Conservation (phyloP, 768 basidiomycete genomes). For the Nidula microcarpa region DNA sequence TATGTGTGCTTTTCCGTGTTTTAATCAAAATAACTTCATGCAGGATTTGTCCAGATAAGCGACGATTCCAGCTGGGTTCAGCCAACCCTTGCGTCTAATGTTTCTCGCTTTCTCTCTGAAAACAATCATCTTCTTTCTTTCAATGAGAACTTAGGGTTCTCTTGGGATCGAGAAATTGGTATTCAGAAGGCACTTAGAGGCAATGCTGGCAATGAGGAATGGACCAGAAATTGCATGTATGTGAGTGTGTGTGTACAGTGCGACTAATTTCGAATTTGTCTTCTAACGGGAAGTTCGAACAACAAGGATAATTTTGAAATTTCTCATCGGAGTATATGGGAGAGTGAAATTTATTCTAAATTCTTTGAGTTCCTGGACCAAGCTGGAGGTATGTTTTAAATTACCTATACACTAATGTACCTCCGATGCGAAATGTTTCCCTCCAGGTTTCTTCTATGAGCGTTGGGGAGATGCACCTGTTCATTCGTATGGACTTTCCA, state of each 20-base stretch:
- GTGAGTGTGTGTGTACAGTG: constrained; percentile 13
- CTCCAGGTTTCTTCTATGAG: constrained; percentile 24
- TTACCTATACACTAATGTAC: background rate
- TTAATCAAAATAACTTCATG: background rate
- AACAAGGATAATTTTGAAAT: constrained; percentile 25
- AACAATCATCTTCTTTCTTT: constrained; percentile 6
- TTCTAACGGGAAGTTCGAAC: background rate
- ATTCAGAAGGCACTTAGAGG: constrained; percentile 18
- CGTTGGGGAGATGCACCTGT: constrained; percentile 23
- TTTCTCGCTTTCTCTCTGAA: constrained; percentile 16
- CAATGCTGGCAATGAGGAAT: constrained; percentile 17
- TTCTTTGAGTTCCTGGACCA: constrained; percentile 20
- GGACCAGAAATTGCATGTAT: constrained; percentile 22
- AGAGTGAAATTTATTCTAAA: constrained; percentile 16
- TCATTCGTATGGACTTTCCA: constrained; percentile 21
- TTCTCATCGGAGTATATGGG: constrained; percentile 23
- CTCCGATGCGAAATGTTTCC: background rate
- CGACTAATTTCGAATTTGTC: too few species aligned
- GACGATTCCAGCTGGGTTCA: constrained; percentile 23
- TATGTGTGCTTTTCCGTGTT: background rate
- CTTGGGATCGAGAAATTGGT: constrained; percentile 14
- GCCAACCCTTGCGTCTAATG: constrained; percentile 21
- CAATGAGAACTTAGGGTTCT: constrained; percentile 19
- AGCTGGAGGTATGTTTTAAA: constrained; percentile 12
- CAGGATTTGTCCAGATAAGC: constrained; percentile 21